Evolutionary conservation across 305 asterid species (phyloP), one percentile per base, ranked within the genome.

Genomic region (Caryopteris hybrid): DNA sequence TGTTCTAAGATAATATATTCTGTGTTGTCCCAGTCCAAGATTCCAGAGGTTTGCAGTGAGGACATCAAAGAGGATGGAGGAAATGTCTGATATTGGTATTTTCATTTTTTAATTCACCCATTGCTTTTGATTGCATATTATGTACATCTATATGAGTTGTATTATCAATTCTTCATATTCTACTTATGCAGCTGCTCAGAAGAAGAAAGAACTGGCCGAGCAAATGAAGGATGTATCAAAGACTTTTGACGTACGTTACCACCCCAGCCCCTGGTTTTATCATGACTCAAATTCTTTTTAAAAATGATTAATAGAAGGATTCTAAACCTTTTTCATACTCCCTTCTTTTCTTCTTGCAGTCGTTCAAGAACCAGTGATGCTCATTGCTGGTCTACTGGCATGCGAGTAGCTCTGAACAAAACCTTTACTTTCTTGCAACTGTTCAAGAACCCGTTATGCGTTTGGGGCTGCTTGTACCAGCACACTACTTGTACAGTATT

Each of bases 21-120:
- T 42, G 20, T 58, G 53, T 45, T 65, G 10, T 64, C 33, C 6
- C 79, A 89, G 95, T 71, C 89, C 79, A 9, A 66, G 61, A 51
- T 91, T 89, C 75, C 98, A 89, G 84, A 84, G 93, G 71, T 91
- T 91, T 74, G 96, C 96, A 0, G 96, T 91, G 68, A 87, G 83
- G 80, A 83, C 98, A 12, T 84, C 92, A 3, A 89, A 72, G 83
- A 85, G 56, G 82, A 71, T 85, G 36, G 84, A 80, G 22, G 86
- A 81, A 17, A 2, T 81, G 8, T 59, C 92, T 68, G 71, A 57
- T 17, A 41, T 82, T 3, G 92, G 96, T 76, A 83, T 64, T 8
- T 36, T 9, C 6, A 6, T 14, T 38, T 54, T 18, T 8, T 38
- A 16, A 13, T 41, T 41, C 46, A 7, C 53, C 31, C 36, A 5